Evolutionary conservation across 306 rosid genomes (phyloP), one percentile per base, ranked within the genome.

Genomic region (Fragaria nilgerrensis): DNA sequence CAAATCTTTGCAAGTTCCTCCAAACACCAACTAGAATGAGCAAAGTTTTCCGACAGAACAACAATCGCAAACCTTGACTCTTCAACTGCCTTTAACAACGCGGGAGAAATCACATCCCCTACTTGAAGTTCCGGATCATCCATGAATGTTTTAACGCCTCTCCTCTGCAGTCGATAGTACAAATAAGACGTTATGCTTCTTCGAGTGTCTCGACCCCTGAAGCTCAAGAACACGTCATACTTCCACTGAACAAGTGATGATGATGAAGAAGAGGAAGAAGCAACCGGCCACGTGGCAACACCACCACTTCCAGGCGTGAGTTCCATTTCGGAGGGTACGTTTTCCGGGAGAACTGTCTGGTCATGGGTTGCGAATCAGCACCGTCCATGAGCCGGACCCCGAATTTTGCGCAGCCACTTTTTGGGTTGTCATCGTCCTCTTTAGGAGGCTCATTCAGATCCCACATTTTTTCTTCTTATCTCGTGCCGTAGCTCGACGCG

Each of bases 391-490:
- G 80, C 0, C 88, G 79, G 78, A 90, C 87, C 32, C 97, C 97
- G 55, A 90, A 87, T 70, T 88, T 79, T 86, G 72, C 88, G 41
- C 80, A 65, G n/a, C 64, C 69, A 9, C 62, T 50, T 39, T 19
- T 61, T 53, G 5, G 17, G 73, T 52, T 20, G 56, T 44, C 25
- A 17, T 22, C 81, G 75, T 63, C 87, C 79, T 79, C 82, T 80
- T 84, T 89, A 16, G 98, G 98, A 7, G 90, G 89, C 81, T 88
- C 98, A 77, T 94, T 94, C 65, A 94, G 97, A 92, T 94, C 97
- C 98, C 96, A 94, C 98, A 94, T 92, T 94, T 84, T 87, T 84
- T 43, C 4, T 43, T 43, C 45, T 43, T 43, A 7, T 43, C 45
- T 43, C 45, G 11, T 2, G 9, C 45, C 0, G 12, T 43, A 43